Evolutionary conservation across 805 yeast species (phyloP).

Genomic region (Hanseniaspora thailandica): DNA sequence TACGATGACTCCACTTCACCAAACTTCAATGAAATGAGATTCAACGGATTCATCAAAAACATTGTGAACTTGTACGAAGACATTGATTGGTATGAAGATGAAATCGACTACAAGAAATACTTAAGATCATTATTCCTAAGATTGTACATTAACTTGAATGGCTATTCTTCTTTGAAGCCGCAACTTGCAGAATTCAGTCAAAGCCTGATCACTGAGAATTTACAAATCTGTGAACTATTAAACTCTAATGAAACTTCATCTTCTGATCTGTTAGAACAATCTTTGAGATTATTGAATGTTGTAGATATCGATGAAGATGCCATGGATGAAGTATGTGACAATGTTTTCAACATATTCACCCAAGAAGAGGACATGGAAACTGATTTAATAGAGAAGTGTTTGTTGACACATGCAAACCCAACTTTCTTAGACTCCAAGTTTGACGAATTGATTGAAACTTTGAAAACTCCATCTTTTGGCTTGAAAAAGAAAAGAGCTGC

Average conservation of each 20-base stretch:
- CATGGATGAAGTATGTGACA: slow-evolving; percentile 2
- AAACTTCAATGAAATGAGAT: slow-evolving; percentile 4
- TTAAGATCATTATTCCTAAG: slow-evolving; percentile 2
- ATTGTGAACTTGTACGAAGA: slow-evolving; percentile 7
- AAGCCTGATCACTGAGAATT: background rate
- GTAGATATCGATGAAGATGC: background rate
- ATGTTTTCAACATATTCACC: background rate
- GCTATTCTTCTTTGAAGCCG: background rate
- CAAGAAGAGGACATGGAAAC: background rate
- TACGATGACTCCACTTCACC: background rate
- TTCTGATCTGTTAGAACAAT: background rate
- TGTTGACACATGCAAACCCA: background rate
- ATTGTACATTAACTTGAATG: background rate
- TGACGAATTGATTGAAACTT: background rate
- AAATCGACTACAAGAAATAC: background rate
- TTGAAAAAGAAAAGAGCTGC: background rate
- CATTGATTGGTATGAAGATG: slow-evolving; percentile 13
- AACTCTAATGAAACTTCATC: background rate
- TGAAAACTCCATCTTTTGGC: background rate
- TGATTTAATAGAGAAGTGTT: background rate
- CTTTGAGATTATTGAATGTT: background rate
- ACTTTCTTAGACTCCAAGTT: background rate
- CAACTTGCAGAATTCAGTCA: slow-evolving; percentile 3
- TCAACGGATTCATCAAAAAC: slow-evolving; percentile 3
- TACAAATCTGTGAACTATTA: slow-evolving; percentile 10